phyloP scores from a whole-genome alignment of 441 rosid genomes.

The Aleurites moluccanus region DNA sequence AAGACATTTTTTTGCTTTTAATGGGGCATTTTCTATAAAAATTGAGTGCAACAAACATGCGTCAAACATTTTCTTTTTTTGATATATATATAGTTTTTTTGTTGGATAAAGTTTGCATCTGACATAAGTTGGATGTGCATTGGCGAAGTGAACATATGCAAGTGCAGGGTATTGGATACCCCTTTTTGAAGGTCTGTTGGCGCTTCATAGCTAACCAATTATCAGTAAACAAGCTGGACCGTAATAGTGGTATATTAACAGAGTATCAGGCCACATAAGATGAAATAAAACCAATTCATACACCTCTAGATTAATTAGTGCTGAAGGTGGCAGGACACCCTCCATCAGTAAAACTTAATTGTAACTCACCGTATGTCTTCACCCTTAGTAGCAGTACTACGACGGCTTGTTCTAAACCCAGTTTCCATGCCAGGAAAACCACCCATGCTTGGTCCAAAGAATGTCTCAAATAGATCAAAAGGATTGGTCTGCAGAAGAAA shows the following conservation, averaged over 20 bases:
- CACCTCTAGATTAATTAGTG: not conserved
- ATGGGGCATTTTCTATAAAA: no score
- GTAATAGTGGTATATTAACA: not conserved
- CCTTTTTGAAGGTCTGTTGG: not conserved
- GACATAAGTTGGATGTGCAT: no score
- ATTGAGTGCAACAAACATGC: no score
- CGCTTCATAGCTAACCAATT: not conserved
- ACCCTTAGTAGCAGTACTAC: constrained; percentile 77
- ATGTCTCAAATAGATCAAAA: constrained; percentile 94
- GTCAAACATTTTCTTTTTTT: no score
- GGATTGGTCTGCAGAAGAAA: constrained; percentile 72
- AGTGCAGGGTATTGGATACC: not conserved
- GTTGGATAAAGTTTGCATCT: no score
- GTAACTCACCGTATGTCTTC: constrained; percentile 83
- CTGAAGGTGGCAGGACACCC: not conserved
- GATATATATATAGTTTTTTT: no score
- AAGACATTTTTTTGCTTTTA: no score
- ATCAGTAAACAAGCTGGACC: not conserved
- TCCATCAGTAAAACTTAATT: not conserved
- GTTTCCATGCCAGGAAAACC: constrained; percentile 90
- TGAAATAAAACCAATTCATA: not conserved
- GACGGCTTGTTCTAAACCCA: constrained; percentile 72
- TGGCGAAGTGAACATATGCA: no score
- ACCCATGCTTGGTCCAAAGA: constrained; percentile 90
- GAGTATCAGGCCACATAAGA: not conserved